Percentiles rank a stretch among this genome's conserved stretches.
These are phyloP conservation scores for Alternaria novae-zelandiae DNA, from an alignment of 2,329 filamentous ascomycete genomes.

Conservation along the genomic window DNA sequence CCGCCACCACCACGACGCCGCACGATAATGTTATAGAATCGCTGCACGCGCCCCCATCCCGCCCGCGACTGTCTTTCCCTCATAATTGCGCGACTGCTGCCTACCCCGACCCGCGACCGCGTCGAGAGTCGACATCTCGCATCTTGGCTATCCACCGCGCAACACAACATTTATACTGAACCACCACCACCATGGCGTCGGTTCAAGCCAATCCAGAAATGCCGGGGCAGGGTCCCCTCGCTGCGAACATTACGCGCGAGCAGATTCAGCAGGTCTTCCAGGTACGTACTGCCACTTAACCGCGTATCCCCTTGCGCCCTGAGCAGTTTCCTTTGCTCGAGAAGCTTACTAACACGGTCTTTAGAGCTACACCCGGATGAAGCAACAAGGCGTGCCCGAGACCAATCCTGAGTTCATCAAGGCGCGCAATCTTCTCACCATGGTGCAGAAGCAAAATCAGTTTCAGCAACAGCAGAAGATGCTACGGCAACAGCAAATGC, in stretches of 20 bases:
- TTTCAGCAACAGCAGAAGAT: conserved; percentile 52
- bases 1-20: conserved; percentile 35
- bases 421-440: conserved; percentile 74
- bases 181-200: conserved; percentile 70
- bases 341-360: conserved; percentile 45
- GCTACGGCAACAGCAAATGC: conserved; percentile 54
- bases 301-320: conserved; percentile 1
- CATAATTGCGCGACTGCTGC: conserved; percentile 26
- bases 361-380: conserved; percentile 92
- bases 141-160: conserved; percentile 23
- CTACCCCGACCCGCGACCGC: conserved; percentile 25
- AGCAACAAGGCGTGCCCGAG: conserved; percentile 78
- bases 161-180: conserved; percentile 15
- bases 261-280: conserved; percentile 76
- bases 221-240: conserved; percentile 68
- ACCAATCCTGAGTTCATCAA: conserved; percentile 89
- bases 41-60: conserved; percentile 29
- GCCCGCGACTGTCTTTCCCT: conserved; percentile 35
- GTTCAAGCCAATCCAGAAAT: conserved; percentile 75
- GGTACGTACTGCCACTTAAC: conserved; percentile 55
- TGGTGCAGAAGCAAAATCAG: conserved; percentile 69
- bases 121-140: conserved; percentile 17
- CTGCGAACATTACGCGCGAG: conserved; percentile 73
- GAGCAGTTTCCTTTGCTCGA: conserved; percentile 5
- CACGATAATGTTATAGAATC: conserved; percentile 47